Conservation (phyloP, 148 eudicot genomes). For the Fagopyrum esculentum region DNA sequence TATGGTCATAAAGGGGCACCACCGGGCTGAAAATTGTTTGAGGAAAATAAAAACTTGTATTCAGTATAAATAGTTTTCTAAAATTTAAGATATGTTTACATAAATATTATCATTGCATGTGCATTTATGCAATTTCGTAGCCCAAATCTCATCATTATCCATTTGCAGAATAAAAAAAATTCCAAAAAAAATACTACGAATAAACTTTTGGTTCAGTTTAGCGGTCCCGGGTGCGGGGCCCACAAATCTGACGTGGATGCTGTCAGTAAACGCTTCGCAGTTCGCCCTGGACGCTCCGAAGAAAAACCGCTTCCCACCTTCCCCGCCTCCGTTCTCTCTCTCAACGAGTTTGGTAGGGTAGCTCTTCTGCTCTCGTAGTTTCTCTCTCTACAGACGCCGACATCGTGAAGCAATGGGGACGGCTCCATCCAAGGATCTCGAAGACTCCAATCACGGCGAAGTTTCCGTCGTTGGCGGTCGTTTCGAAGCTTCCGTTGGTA, state of each 20-base stretch:
- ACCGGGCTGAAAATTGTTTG: too few species aligned
- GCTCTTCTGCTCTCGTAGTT: not conserved
- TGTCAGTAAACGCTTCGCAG: not conserved
- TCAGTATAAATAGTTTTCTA: too few species aligned
- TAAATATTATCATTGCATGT: too few species aligned
- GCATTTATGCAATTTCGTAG: too few species aligned
- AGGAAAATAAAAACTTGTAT: too few species aligned
- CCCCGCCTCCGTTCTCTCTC: not conserved
- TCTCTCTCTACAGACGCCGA: not conserved
- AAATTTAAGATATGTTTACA: too few species aligned
- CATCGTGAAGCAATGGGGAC: constrained; percentile 51
- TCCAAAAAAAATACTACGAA: too few species aligned
- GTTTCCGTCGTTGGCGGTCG: constrained; percentile 13
- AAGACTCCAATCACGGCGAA: constrained; percentile 35
- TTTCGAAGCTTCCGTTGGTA: constrained; percentile 13
- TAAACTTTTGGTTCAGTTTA: not conserved
- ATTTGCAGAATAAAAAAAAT: too few species aligned
- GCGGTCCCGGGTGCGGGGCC: not conserved
- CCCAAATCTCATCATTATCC: too few species aligned
- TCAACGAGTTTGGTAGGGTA: not conserved
- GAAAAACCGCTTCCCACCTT: not conserved
- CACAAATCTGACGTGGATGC: constrained; percentile 2
- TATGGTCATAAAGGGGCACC: too few species aligned
- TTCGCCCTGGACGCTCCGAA: not conserved
- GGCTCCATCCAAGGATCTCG: constrained; percentile 48